A percentile compares a stretch with the other conserved stretches of the same genome.
Evolutionary conservation across 2,329 filamentous ascomycete genomes (phyloP).

Genomic region (Talaromyces pinophilus): DNA sequence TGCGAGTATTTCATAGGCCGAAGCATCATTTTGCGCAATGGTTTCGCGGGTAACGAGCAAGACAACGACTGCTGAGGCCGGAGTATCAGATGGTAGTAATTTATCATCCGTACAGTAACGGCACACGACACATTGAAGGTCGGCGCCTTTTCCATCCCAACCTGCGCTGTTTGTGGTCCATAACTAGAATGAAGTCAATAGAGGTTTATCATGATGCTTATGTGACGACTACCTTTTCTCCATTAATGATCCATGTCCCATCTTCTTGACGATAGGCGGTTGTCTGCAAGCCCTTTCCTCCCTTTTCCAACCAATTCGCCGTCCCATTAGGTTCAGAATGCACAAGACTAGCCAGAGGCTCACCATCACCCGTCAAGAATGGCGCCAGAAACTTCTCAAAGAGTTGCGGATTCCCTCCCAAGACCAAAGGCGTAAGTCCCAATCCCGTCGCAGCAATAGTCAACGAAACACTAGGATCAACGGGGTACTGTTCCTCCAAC

Average conservation of each 20-base stretch:
- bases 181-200: slow-evolving; percentile 35
- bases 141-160: slow-evolving; percentile 56
- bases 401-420: slow-evolving; percentile 44
- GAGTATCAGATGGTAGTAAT: slow-evolving; percentile 44
- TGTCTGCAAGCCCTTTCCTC: slow-evolving; percentile 52
- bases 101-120: slow-evolving; percentile 41
- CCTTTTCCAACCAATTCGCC: slow-evolving; percentile 56
- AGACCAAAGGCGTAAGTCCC: slow-evolving; percentile 54
- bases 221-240: background rate
- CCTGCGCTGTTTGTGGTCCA: slow-evolving; percentile 59
- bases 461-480: slow-evolving; percentile 53
- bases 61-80: background rate
- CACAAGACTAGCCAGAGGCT: slow-evolving; percentile 54
- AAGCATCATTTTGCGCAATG: slow-evolving; percentile 47
- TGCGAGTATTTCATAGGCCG: slow-evolving; percentile 50
- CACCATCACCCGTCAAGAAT: slow-evolving; percentile 49
- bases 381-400: slow-evolving; percentile 50
- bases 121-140: slow-evolving; percentile 56
- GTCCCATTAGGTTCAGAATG: slow-evolving; percentile 56
- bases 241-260: slow-evolving; percentile 31
- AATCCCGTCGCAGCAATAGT: slow-evolving; percentile 57
- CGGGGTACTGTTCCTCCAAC: slow-evolving; percentile 56
- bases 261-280: slow-evolving; percentile 46
- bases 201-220: background rate
- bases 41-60: slow-evolving; percentile 35